These are phyloP conservation scores for Aspergillus pseudoterreus DNA, from an alignment of 2,329 filamentous ascomycete species.

Conservation along the genomic window DNA sequence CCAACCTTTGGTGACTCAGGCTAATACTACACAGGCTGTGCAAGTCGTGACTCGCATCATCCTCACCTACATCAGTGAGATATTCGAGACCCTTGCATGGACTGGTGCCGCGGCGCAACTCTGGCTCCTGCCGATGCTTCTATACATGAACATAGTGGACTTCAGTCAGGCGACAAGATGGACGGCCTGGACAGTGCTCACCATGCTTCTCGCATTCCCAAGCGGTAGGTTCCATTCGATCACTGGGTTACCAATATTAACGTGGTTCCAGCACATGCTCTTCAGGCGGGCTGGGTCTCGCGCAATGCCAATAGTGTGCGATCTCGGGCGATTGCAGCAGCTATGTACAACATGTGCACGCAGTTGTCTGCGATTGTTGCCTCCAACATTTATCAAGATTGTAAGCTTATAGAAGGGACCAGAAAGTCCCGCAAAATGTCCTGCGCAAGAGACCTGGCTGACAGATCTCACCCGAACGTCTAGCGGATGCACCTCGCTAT, in stretches of 20 bases:
- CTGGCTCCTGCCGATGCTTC: slow-evolving; percentile 52
- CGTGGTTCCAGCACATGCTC: slow-evolving; percentile 46
- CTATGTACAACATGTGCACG: slow-evolving; percentile 40
- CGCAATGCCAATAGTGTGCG: slow-evolving; percentile 39
- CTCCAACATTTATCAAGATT: slow-evolving; percentile 34
- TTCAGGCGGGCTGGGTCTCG: slow-evolving; percentile 43
- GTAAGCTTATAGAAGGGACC: slow-evolving; percentile 10
- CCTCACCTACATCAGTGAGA: slow-evolving; percentile 29
- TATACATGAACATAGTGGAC: slow-evolving; percentile 49
- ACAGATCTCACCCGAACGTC: background rate
- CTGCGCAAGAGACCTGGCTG: background rate
- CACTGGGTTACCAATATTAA: background rate
- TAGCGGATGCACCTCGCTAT: slow-evolving; percentile 44
- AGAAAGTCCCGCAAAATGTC: background rate
- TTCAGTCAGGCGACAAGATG: slow-evolving; percentile 45
- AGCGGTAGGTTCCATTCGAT: slow-evolving; percentile 30
- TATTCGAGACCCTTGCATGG: slow-evolving; percentile 48
- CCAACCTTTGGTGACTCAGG: slow-evolving; percentile 23
- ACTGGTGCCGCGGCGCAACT: slow-evolving; percentile 51
- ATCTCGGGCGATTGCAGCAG: slow-evolving; percentile 34
- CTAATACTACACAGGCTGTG: slow-evolving; percentile 5
- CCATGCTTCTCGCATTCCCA: slow-evolving; percentile 50
- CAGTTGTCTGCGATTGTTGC: slow-evolving; percentile 33
- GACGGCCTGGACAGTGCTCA: slow-evolving; percentile 50
- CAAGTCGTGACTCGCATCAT: slow-evolving; percentile 12